Conservation (phyloP, 1,284 basidiomycete species). For the Fomes fomentarius region DNA sequence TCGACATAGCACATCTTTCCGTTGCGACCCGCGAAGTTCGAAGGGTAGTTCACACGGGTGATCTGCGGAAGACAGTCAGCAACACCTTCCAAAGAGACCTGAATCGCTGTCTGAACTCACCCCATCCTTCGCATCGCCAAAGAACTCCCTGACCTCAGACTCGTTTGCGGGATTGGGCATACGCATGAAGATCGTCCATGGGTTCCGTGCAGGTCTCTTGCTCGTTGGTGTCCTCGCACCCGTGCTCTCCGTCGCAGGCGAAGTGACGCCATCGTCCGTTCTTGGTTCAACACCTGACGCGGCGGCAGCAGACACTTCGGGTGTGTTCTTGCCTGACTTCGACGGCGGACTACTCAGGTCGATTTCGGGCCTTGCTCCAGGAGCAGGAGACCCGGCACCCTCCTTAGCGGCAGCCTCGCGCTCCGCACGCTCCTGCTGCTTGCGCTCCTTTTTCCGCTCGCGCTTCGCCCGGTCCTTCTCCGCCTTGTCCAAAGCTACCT, state of each 20-base stretch:
- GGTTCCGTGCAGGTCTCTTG: constrained; percentile 65
- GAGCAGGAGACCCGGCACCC: constrained; percentile 25
- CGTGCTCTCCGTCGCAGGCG: constrained; percentile 58
- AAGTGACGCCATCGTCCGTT: constrained; percentile 48
- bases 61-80: constrained; percentile 50
- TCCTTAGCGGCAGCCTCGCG: constrained; percentile 41
- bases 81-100: neutral
- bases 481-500: constrained; percentile 37
- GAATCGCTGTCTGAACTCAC: constrained; percentile 42
- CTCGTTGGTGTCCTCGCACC: constrained; percentile 71
- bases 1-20: constrained; percentile 80
- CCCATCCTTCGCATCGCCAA: constrained; percentile 65
- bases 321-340: constrained; percentile 47
- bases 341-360: constrained; percentile 26
- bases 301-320: constrained; percentile 33
- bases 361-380: constrained; percentile 22
- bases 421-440: constrained; percentile 52
- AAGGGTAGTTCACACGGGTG: constrained; percentile 69
- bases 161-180: constrained; percentile 64
- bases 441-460: constrained; percentile 61
- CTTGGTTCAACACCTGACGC: constrained; percentile 32
- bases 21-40: constrained; percentile 48
- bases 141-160: constrained; percentile 75
- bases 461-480: constrained; percentile 58
- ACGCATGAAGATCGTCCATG: constrained; percentile 86